phyloP scores from a whole-genome alignment of 2,329 filamentous ascomycete species.

The Colletotrichum magnum region DNA sequence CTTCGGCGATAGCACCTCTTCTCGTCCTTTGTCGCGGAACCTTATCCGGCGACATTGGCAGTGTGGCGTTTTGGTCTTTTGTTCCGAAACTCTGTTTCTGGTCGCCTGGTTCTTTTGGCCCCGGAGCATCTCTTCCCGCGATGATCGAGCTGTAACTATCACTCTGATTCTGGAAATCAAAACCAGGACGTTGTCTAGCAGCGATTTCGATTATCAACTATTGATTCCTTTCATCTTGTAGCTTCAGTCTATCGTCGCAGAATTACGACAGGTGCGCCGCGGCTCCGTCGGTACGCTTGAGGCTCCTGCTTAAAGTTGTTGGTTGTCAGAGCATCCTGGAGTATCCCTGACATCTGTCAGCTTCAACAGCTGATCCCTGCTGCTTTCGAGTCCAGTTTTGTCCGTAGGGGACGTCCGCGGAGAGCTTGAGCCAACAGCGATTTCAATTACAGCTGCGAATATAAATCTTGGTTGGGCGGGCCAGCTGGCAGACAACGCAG shows the following conservation, averaged over 20 bases:
- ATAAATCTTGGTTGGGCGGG: neutral
- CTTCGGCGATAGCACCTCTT: neutral
- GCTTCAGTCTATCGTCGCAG: neutral
- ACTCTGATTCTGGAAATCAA: too few species aligned
- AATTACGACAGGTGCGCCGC: neutral
- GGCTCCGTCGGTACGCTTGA: neutral
- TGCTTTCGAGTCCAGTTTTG: neutral
- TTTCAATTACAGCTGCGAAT: neutral
- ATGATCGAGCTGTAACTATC: too few species aligned
- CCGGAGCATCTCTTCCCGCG: neutral
- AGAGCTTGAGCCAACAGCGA: neutral
- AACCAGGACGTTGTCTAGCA: too few species aligned
- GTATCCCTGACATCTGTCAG: constrained; percentile 46
- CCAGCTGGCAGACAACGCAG: neutral
- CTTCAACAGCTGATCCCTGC: constrained; percentile 32
- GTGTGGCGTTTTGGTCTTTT: constrained; percentile 8
- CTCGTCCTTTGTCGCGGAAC: constrained; percentile 11
- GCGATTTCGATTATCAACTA: too few species aligned
- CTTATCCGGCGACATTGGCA: constrained; percentile 6
- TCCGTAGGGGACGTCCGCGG: neutral
- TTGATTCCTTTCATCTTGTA: neutral
- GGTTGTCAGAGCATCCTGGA: constrained; percentile 45
- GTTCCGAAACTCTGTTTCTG: neutral
- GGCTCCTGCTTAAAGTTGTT: neutral
- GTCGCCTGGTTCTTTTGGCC: neutral